Evolutionary conservation across 1,139 yeast species (phyloP).

Genomic region (Pichia inconspicua): DNA sequence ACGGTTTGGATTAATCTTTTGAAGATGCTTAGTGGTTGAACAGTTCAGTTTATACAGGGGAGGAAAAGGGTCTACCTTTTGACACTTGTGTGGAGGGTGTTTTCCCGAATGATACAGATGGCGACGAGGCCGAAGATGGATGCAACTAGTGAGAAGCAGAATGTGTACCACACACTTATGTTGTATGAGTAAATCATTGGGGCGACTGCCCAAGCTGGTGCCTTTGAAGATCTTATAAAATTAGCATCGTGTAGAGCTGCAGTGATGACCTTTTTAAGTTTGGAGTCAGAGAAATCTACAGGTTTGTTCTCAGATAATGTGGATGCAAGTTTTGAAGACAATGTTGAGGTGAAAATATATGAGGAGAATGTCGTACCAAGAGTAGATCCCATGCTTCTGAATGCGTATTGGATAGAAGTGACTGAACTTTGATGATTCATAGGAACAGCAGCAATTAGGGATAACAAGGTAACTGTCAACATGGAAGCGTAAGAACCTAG

Average conservation of each 20-base stretch:
- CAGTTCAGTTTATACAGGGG: neutral
- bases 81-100: constrained; percentile 27
- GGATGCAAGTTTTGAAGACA: constrained; percentile 17
- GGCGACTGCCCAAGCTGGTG: constrained; percentile 33
- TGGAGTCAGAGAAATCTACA: constrained; percentile 23
- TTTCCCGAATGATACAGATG: constrained; percentile 38
- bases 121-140: constrained; percentile 31
- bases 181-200: constrained; percentile 36
- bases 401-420: constrained; percentile 48
- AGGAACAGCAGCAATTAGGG: constrained; percentile 48
- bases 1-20: too few relatives aligned
- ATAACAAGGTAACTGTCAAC: constrained; percentile 42
- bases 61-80: constrained; percentile 14
- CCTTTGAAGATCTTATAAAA: constrained; percentile 29
- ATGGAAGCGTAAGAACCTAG: constrained; percentile 39
- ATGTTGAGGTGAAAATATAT: constrained; percentile 38
- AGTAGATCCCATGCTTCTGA: constrained; percentile 48
- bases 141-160: constrained; percentile 27
- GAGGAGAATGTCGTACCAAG: constrained; percentile 44
- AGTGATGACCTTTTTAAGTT: constrained; percentile 31
- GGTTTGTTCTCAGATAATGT: constrained; percentile 25
- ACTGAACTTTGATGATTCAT: constrained; percentile 42
- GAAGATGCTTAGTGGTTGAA: neutral
- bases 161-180: constrained; percentile 35
- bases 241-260: constrained; percentile 39